phyloP scores from a whole-genome alignment of 495 filamentous ascomycete genomes.

The Evernia prunastri region DNA sequence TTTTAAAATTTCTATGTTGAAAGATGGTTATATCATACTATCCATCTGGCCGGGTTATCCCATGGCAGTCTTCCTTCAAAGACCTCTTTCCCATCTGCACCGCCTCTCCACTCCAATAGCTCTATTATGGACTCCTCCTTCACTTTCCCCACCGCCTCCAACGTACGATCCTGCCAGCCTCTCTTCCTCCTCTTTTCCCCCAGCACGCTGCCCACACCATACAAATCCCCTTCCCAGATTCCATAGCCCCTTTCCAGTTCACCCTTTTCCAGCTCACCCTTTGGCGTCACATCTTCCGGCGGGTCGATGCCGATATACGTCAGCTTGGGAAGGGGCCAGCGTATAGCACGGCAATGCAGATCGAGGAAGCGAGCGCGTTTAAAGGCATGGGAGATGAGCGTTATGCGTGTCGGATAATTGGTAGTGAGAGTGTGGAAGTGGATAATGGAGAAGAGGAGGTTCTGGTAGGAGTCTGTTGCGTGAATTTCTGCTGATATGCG shows the following conservation, averaged over 20 bases:
- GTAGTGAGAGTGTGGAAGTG: constrained; percentile 43
- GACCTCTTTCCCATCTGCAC: constrained; percentile 32
- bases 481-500: constrained; percentile 51
- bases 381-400: constrained; percentile 69
- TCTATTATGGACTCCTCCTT: constrained; percentile 32
- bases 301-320: constrained; percentile 64
- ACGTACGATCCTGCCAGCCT: constrained; percentile 36
- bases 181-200: constrained; percentile 34
- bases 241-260: constrained; percentile 40
- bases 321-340: constrained; percentile 42
- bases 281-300: constrained; percentile 47
- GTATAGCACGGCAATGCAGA: constrained; percentile 61
- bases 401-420: constrained; percentile 45
- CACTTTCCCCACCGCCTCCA: constrained; percentile 24
- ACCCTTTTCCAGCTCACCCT: constrained; percentile 38
- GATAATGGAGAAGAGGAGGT: constrained; percentile 64
- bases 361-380: constrained; percentile 62
- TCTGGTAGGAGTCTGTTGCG: constrained; percentile 75
- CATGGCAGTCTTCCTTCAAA: constrained; percentile 40
- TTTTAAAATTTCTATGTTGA: not conserved
- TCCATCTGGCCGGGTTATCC: constrained; percentile 20
- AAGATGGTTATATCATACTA: not conserved
- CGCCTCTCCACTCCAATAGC: constrained; percentile 40
- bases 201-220: constrained; percentile 37
- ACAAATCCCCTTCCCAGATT: constrained; percentile 41